These are phyloP conservation scores for Rhizopogon vulgaris DNA, from an alignment of 768 basidiomycete species.

Conservation along the genomic window DNA sequence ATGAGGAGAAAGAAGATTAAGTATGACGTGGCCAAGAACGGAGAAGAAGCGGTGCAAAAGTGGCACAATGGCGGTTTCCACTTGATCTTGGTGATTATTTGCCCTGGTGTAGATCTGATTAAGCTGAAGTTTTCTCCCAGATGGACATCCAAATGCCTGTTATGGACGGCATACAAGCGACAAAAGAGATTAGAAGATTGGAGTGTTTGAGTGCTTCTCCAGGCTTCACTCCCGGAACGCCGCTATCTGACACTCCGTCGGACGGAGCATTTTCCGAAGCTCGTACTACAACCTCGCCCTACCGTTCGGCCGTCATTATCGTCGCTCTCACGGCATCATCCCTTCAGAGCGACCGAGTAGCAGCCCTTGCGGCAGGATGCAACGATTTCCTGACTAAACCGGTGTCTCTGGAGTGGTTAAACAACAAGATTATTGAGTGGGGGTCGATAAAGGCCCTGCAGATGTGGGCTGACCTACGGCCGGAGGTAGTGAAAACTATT, in stretches of 20 bases:
- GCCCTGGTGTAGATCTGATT: neutral
- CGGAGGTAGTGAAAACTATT: constrained; percentile 47
- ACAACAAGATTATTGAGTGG: constrained; percentile 99
- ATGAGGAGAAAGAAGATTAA: constrained; percentile 96
- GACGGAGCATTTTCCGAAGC: constrained; percentile 44
- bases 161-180: constrained; percentile 97
- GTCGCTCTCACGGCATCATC: constrained; percentile 98
- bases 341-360: constrained; percentile 90
- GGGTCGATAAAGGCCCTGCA: constrained; percentile 93
- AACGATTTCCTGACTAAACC: constrained; percentile 99
- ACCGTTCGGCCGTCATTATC: constrained; percentile 93
- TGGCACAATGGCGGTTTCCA: constrained; percentile 93
- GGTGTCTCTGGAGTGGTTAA: constrained; percentile 90
- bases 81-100: constrained; percentile 75
- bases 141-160: constrained; percentile 99
- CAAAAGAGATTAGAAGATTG: constrained; percentile 86
- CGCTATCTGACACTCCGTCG: constrained; percentile 59
- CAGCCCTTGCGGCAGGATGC: constrained; percentile 96
- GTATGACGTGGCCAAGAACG: constrained; percentile 91
- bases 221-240: constrained; percentile 65
- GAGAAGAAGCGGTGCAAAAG: constrained; percentile 91
- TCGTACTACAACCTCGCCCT: constrained; percentile 53
- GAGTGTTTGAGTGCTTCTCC: constrained; percentile 65
- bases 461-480: constrained; percentile 84
- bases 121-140: constrained; percentile 36